Percentiles rank a stretch among this genome's conserved stretches.
phyloP scores from a whole-genome alignment of 441 rosid genomes.

The Kokia cookei region DNA sequence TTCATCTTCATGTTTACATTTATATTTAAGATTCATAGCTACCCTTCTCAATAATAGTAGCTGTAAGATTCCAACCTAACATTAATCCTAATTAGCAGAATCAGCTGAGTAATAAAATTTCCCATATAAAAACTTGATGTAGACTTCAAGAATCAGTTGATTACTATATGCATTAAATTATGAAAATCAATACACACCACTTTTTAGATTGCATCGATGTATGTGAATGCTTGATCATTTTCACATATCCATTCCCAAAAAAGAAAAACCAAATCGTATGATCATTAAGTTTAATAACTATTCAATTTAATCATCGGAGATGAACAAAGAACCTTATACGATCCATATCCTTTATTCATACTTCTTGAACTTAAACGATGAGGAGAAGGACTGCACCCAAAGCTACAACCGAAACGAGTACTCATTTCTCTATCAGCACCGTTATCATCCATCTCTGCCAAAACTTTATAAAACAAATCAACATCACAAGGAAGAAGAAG shows the following conservation, averaged over 20 bases:
- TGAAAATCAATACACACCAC: background rate
- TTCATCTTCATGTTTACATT: too few species aligned
- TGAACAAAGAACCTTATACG: conserved; percentile 35
- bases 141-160: background rate
- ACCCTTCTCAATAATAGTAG: too few species aligned
- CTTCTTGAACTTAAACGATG: background rate
- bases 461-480: conserved; percentile 40
- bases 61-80: too few species aligned
- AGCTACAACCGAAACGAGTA: background rate
- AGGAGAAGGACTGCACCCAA: conserved; percentile 21
- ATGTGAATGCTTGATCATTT: background rate
- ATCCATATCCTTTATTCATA: conserved; percentile 13
- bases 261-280: background rate
- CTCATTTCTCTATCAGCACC: background rate
- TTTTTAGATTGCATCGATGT: background rate
- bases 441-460: conserved; percentile 37
- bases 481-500: conserved; percentile 54
- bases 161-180: background rate
- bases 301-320: conserved; percentile 34
- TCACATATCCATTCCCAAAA: background rate
- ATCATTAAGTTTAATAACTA: background rate
- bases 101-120: too few species aligned
- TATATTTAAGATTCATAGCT: too few species aligned
- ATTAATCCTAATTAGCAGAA: too few species aligned
- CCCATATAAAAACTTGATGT: background rate